phyloP scores from a whole-genome alignment of 768 basidiomycete species.

The Serendipita sp. region DNA sequence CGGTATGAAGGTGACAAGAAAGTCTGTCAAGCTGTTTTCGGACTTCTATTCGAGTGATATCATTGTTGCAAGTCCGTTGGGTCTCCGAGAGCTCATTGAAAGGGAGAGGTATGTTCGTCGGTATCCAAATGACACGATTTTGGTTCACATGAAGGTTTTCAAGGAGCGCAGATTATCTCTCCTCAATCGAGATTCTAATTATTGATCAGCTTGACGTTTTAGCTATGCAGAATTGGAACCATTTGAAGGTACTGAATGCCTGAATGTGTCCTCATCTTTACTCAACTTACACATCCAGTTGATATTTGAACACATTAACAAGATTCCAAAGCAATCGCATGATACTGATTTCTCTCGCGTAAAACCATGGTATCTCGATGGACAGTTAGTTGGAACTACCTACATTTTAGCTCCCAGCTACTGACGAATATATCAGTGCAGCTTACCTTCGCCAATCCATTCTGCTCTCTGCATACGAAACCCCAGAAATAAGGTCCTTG shows the following conservation, averaged over 20 bases:
- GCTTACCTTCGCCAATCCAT: constrained; percentile 80
- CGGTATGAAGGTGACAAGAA: constrained; percentile 83
- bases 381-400: constrained; percentile 45
- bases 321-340: constrained; percentile 82
- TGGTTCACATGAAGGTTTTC: neutral
- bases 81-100: constrained; percentile 78
- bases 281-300: constrained; percentile 33
- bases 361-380: constrained; percentile 96
- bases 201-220: constrained; percentile 86
- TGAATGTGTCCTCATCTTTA: neutral
- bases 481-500: constrained; percentile 68
- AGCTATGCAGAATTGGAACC: constrained; percentile 99
- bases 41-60: constrained; percentile 86
- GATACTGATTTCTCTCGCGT: constrained; percentile 92
- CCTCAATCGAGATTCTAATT: constrained; percentile 82
- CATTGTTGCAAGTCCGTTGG: constrained; percentile 77
- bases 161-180: constrained; percentile 79
- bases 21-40: constrained; percentile 79
- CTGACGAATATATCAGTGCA: constrained; percentile 32
- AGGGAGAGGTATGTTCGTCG: constrained; percentile 64
- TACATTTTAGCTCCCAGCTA: neutral
- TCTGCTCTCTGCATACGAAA: constrained; percentile 73
- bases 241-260: constrained; percentile 51
- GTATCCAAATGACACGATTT: neutral
- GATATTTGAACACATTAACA: constrained; percentile 69